Conservation (phyloP, 345 rosid genomes). For the Passiflora organensis region DNA sequence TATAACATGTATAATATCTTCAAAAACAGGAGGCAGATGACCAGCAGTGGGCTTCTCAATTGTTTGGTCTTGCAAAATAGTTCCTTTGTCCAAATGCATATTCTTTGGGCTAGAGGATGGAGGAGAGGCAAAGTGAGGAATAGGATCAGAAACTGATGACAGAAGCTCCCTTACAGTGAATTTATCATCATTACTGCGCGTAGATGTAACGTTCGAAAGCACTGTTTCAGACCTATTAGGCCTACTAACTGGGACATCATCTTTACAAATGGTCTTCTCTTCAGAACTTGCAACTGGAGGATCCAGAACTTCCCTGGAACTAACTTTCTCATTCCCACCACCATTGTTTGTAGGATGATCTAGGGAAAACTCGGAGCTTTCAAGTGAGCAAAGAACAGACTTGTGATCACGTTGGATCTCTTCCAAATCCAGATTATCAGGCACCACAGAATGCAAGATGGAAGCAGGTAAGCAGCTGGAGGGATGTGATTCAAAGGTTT, state of each 20-base stretch:
- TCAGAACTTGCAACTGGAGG: constrained; percentile 26
- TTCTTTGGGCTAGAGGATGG: constrained; percentile 28
- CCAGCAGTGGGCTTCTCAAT: constrained; percentile 38
- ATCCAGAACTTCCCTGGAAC: constrained; percentile 19
- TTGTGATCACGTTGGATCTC: constrained; percentile 24
- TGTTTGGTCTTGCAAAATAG: constrained; percentile 30
- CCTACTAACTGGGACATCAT: constrained; percentile 29
- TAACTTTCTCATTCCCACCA: constrained; percentile 22
- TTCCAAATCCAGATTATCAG: constrained; percentile 28
- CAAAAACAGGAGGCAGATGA: constrained; percentile 58
- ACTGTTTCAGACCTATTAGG: constrained; percentile 27
- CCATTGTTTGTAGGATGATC: constrained; percentile 24
- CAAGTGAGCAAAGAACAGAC: constrained; percentile 28
- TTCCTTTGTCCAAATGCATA: constrained; percentile 41
- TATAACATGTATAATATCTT: constrained; percentile 82
- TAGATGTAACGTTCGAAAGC: constrained; percentile 28
- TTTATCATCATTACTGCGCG: constrained; percentile 53
- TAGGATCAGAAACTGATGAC: constrained; percentile 41
- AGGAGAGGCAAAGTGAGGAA: constrained; percentile 29
- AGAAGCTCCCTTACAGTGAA: constrained; percentile 60
- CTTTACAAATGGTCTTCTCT: constrained; percentile 24
- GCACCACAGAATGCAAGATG: constrained; percentile 21
- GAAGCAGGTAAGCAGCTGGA: constrained; percentile 29
- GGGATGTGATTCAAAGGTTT: constrained; percentile 33
- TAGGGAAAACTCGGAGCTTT: constrained; percentile 26